Evolutionary conservation across 176 grass and related monocot species (phyloP).

Genomic region (Echinochloa phyllopogon): DNA sequence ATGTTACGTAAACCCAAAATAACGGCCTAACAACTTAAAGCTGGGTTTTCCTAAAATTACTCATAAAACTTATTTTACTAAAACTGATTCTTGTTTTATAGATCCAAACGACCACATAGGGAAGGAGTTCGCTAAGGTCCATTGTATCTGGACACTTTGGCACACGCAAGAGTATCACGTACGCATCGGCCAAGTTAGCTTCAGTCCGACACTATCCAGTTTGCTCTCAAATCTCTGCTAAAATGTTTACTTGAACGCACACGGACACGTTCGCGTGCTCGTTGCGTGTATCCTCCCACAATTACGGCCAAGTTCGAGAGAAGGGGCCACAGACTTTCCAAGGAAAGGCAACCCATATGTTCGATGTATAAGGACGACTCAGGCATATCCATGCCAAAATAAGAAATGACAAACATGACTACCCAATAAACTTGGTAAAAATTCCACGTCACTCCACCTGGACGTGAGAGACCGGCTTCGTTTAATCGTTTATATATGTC

Average conservation of each 20-base stretch:
- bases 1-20: too few species aligned
- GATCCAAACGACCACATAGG: too few species aligned
- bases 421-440: neutral
- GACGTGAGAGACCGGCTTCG: neutral
- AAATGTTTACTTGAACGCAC: slow-evolving; percentile 18
- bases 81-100: too few species aligned
- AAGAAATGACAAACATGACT: neutral
- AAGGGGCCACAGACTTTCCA: neutral
- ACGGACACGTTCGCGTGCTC: slow-evolving; percentile 15
- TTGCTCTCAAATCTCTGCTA: neutral
- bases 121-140: slow-evolving; percentile 3
- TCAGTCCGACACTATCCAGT: neutral
- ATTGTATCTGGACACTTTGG: slow-evolving; percentile 25
- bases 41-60: too few species aligned
- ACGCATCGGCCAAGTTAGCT: slow-evolving; percentile 12
- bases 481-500: slow-evolving; percentile 17
- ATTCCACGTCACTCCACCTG: neutral
- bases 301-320: slow-evolving; percentile 23
- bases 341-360: neutral
- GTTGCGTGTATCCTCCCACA: neutral
- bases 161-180: neutral
- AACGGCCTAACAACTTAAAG: too few species aligned
- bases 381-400: neutral
- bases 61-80: too few species aligned
- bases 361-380: too few species aligned